Percentiles rank a stretch among this genome's conserved stretches.
Conservation (phyloP, 202 grass and related monocot species). For the Schoenoplectus tabernaemontani region DNA sequence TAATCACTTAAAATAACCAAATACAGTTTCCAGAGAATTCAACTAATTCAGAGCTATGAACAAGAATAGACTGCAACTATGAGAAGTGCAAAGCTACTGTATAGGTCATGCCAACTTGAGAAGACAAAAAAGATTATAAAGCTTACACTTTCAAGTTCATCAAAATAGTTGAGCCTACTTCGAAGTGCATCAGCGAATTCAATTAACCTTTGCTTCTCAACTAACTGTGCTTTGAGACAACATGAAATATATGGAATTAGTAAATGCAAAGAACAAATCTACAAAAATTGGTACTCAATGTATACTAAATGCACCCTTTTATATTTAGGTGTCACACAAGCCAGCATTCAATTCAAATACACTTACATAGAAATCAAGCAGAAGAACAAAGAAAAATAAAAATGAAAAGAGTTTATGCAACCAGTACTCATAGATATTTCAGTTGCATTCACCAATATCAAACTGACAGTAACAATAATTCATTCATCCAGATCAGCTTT, state of each 20-base stretch:
- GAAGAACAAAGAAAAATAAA: too few species aligned
- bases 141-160: slow-evolving; percentile 97
- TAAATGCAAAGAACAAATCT: background rate
- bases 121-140: slow-evolving; percentile 29
- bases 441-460: too few species aligned
- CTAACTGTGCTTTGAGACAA: slow-evolving; percentile 44
- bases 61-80: background rate
- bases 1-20: background rate
- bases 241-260: slow-evolving; percentile 16
- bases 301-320: background rate
- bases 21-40: background rate
- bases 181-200: slow-evolving; percentile 87
- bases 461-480: too few species aligned
- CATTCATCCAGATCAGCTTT: too few species aligned
- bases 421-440: too few species aligned
- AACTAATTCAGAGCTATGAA: background rate
- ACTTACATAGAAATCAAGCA: too few species aligned
- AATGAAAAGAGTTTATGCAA: too few species aligned
- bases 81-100: background rate
- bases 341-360: too few species aligned
- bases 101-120: background rate
- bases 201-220: slow-evolving; percentile 95
- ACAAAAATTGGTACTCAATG: background rate
- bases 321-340: too few species aligned
- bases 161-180: slow-evolving; percentile 89